These are phyloP conservation scores for Hypomontagnella monticulosa DNA, from an alignment of 495 filamentous ascomycete genomes.

Conservation along the genomic window DNA sequence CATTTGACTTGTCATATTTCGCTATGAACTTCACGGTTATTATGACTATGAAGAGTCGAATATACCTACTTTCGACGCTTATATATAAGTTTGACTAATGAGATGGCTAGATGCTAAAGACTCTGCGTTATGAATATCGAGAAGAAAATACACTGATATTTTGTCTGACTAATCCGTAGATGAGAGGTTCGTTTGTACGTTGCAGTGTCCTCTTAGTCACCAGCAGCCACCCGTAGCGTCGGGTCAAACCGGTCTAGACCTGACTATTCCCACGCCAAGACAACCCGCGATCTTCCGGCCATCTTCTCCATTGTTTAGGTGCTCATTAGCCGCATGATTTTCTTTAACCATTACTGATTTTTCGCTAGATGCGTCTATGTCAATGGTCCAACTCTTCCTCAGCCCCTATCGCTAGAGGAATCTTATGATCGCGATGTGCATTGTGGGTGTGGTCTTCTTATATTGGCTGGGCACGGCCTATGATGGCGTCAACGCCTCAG, in stretches of 20 bases:
- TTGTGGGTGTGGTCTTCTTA: too few species aligned
- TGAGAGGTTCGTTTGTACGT: too few species aligned
- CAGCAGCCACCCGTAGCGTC: not conserved
- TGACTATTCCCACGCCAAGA: not conserved
- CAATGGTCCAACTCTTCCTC: too few species aligned
- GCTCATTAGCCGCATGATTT: slow-evolving; percentile 1
- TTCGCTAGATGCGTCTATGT: not conserved
- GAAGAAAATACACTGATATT: not conserved
- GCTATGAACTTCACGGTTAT: too few species aligned
- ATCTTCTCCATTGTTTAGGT: not conserved
- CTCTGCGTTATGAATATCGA: too few species aligned
- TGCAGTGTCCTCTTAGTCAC: too few species aligned
- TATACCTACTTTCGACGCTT: not conserved
- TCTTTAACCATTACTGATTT: not conserved
- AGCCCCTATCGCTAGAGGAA: too few species aligned
- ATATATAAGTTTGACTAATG: not conserved
- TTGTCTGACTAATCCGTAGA: not conserved
- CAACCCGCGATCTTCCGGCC: slow-evolving; percentile 7
- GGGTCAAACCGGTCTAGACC: not conserved
- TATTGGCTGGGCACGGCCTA: too few species aligned
- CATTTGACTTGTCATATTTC: not conserved
- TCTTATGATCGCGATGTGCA: too few species aligned
- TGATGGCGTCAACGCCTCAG: too few species aligned
- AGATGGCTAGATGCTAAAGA: not conserved
- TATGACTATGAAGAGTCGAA: not conserved